These are phyloP conservation scores for Coemansia sp. DNA, from an alignment of 192 early-diverging fungal species.

Conservation along the genomic window DNA sequence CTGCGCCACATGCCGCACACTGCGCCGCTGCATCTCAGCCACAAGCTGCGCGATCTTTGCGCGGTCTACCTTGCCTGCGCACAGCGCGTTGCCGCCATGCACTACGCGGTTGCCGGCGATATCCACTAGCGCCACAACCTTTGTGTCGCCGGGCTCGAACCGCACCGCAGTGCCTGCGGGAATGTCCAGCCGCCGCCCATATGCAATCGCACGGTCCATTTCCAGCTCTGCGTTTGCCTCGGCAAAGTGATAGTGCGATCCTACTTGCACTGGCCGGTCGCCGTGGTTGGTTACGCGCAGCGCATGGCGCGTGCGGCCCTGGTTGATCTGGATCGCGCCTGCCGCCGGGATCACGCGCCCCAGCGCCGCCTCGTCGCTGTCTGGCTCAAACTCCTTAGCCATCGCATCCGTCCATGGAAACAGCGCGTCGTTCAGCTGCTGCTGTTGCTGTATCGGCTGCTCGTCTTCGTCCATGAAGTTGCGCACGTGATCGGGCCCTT, in stretches of 20 bases:
- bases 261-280: conserved; percentile 92
- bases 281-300: conserved; percentile 88
- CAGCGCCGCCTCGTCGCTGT: conserved; percentile 50
- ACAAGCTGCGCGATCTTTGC: conserved; percentile 17
- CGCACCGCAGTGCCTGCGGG: conserved; percentile 92
- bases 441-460: not conserved
- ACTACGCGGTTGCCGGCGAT: conserved; percentile 82
- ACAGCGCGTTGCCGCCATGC: conserved; percentile 82
- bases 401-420: conserved; percentile 52
- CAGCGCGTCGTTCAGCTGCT: conserved; percentile 37
- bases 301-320: conserved; percentile 64
- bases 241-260: conserved; percentile 96
- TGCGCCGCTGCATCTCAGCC: conserved; percentile 26
- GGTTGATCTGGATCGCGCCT: conserved; percentile 75
- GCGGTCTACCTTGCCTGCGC: conserved; percentile 68
- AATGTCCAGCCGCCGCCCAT: conserved; percentile 87
- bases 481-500: conserved; percentile 19
- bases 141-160: conserved; percentile 94
- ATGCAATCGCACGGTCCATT: conserved; percentile 83
- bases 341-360: conserved; percentile 69
- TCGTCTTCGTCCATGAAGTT: conserved; percentile 8
- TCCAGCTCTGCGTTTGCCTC: conserved; percentile 78
- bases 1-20: conserved; percentile 58
- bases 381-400: conserved; percentile 33
- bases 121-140: conserved; percentile 76